Evolutionary conservation across 2,329 filamentous ascomycete genomes (phyloP).

Genomic region (Colletotrichum endophyticum): DNA sequence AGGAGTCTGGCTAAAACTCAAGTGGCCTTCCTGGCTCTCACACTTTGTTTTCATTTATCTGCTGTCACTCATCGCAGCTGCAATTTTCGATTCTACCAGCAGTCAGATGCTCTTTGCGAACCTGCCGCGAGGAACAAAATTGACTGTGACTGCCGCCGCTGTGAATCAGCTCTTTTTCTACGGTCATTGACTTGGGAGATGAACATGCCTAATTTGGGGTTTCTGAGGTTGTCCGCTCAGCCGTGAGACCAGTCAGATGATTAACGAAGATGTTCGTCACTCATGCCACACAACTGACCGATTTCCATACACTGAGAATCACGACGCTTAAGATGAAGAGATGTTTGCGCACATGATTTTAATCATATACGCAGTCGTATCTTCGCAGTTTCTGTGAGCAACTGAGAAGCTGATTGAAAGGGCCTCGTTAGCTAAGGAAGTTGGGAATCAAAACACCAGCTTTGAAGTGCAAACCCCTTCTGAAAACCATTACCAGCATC

Average conservation of each 20-base stretch:
- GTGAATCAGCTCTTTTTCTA: background rate
- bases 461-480: too few species aligned
- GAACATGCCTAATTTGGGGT: background rate
- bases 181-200: background rate
- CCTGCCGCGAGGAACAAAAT: background rate
- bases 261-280: background rate
- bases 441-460: too few species aligned
- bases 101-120: background rate
- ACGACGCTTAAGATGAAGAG: background rate
- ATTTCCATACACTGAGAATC: background rate
- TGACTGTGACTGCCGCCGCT: background rate
- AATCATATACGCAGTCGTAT: background rate
- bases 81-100: background rate
- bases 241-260: background rate
- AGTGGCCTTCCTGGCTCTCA: background rate
- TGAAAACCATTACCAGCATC: too few species aligned
- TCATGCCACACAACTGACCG: background rate
- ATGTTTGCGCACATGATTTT: background rate
- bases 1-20: background rate
- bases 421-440: too few species aligned
- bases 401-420: background rate
- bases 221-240: background rate
- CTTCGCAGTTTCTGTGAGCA: background rate
- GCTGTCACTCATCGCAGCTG: background rate
- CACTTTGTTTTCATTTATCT: rapidly evolving